phyloP scores from a whole-genome alignment of 257 asterid species.

The Solanum corneliomulleri region DNA sequence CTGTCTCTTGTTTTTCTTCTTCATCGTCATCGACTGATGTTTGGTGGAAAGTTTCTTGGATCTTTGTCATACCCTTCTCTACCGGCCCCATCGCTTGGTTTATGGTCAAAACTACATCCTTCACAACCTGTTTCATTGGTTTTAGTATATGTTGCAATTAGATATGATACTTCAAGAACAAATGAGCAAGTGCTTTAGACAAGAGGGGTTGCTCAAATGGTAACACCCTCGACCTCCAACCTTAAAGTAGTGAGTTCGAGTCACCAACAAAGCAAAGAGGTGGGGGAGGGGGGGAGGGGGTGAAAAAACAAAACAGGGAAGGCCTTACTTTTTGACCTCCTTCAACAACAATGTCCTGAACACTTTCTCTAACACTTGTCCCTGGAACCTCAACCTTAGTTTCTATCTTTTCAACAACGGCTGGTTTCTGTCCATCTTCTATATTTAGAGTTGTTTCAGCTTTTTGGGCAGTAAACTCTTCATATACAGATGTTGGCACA shows the following conservation, averaged over 20 bases:
- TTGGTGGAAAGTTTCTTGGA: slow-evolving; percentile 77
- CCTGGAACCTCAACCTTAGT: slow-evolving; percentile 66
- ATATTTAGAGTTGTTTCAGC: slow-evolving; percentile 34
- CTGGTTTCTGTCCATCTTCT: slow-evolving; percentile 42
- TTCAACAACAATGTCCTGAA: slow-evolving; percentile 84
- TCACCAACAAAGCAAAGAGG: not conserved
- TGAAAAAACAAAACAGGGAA: not conserved
- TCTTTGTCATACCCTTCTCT: slow-evolving; percentile 83
- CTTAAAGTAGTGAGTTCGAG: not conserved
- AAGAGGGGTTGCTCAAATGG: not conserved
- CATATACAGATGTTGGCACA: slow-evolving; percentile 28
- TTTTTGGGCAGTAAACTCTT: slow-evolving; percentile 33
- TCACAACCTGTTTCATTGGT: slow-evolving; percentile 44
- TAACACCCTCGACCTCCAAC: not conserved
- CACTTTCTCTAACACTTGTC: slow-evolving; percentile 83
- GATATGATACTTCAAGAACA: not conserved
- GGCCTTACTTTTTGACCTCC: slow-evolving; percentile 81
- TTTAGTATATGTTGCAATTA: not conserved
- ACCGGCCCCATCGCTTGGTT: slow-evolving; percentile 94
- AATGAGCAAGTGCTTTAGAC: slow-evolving; percentile 20
- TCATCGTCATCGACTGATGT: slow-evolving; percentile 26
- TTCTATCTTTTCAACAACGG: slow-evolving; percentile 50
- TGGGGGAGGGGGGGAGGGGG: not conserved
- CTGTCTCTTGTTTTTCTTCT: slow-evolving; percentile 28
- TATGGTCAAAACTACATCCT: slow-evolving; percentile 85